These are phyloP conservation scores for Graphium sp. DNA, from an alignment of 2,329 filamentous ascomycete species.

Conservation along the genomic window DNA sequence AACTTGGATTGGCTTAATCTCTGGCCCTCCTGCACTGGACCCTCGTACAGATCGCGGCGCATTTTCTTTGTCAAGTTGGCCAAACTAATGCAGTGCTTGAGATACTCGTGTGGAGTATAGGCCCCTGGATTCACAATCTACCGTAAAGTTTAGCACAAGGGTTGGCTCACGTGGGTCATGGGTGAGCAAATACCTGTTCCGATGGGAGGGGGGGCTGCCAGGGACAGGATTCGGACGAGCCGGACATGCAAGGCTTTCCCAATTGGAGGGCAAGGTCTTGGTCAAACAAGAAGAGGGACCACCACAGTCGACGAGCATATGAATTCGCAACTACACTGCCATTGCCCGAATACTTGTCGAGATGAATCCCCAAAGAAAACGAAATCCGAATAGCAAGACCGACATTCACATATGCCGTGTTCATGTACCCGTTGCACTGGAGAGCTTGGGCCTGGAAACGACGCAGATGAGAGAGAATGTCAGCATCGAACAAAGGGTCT, in stretches of 20 bases:
- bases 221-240: too few relatives aligned
- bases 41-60: background rate
- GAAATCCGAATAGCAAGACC: background rate
- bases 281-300: background rate
- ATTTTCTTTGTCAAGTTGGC: slow-evolving; percentile 1
- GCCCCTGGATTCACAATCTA: background rate
- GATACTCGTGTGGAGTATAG: background rate
- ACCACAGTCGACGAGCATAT: background rate
- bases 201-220: background rate
- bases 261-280: background rate
- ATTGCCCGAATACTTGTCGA: background rate
- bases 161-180: background rate
- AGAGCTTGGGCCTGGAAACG: background rate
- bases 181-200: background rate
- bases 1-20: background rate
- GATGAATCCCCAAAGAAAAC: background rate
- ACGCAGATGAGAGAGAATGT: too few relatives aligned
- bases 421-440: background rate
- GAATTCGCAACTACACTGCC: background rate
- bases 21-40: background rate
- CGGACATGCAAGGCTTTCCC: background rate
- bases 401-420: background rate
- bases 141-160: background rate
- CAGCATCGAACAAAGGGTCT: too few relatives aligned
- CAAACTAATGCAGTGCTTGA: background rate